phyloP scores from a whole-genome alignment of 1,284 basidiomycete species.

The Earliella scabrosa region DNA sequence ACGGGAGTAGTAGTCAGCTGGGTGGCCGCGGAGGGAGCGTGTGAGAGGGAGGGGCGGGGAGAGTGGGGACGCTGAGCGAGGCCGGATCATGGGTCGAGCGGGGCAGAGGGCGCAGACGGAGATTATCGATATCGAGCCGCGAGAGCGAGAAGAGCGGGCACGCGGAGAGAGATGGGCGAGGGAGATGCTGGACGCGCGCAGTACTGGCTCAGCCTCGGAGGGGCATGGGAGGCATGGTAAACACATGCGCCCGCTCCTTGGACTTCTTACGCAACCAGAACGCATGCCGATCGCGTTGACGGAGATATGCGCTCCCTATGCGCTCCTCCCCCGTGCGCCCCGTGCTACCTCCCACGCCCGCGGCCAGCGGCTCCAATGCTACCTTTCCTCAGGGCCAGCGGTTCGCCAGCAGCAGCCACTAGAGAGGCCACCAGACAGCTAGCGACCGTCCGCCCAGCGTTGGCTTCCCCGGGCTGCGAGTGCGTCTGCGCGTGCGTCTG shows the following conservation, averaged over 20 bases:
- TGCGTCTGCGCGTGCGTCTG: too few relatives aligned
- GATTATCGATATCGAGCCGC: conserved; percentile 14
- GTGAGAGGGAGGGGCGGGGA: too few relatives aligned
- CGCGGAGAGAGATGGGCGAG: not conserved
- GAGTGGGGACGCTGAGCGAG: not conserved
- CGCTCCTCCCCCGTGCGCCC: not conserved
- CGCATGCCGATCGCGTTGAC: conserved; percentile 20
- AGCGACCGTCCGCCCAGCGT: too few relatives aligned
- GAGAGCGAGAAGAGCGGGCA: not conserved
- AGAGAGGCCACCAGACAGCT: too few relatives aligned
- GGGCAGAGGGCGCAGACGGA: conserved; percentile 17
- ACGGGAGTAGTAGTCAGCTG: too few relatives aligned
- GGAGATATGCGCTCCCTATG: conserved; percentile 24
- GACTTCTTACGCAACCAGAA: conserved; percentile 10
- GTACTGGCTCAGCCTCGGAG: too few relatives aligned
- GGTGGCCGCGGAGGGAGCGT: not conserved
- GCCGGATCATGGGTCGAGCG: conserved; percentile 1
- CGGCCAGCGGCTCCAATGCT: too few relatives aligned
- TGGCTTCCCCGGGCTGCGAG: too few relatives aligned
- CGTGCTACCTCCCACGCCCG: too few relatives aligned
- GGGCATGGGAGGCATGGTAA: conserved; percentile 13
- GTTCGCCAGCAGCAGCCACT: too few relatives aligned
- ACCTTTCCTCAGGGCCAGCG: too few relatives aligned
- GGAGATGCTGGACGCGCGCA: too few relatives aligned
- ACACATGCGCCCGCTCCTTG: conserved; percentile 13